Percentiles rank a stretch among this genome's conserved stretches.
phyloP scores from a whole-genome alignment of 495 filamentous ascomycete genomes.

The Collariella sp. region DNA sequence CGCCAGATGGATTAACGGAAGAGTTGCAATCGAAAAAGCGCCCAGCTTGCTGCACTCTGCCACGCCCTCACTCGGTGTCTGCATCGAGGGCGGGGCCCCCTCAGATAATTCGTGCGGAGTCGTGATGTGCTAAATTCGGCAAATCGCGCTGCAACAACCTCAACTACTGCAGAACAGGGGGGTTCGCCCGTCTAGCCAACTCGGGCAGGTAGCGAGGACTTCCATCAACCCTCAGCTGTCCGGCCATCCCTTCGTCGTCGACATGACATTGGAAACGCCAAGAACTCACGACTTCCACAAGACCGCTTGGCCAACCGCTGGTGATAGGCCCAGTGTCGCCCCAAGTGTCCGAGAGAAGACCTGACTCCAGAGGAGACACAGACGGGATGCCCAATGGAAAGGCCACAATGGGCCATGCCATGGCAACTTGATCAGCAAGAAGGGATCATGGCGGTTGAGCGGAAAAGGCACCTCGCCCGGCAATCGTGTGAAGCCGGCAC shows the following conservation, averaged over 20 bases:
- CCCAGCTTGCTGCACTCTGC: not conserved
- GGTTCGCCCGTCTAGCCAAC: not conserved
- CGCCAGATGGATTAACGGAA: constrained; percentile 10
- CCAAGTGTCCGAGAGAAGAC: too few relatives aligned
- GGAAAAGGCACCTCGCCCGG: not conserved
- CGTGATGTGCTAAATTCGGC: constrained; percentile 5
- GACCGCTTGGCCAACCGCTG: too few relatives aligned
- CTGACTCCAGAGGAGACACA: too few relatives aligned
- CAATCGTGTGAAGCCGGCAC: not conserved
- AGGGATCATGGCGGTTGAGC: not conserved
- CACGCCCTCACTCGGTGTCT: not conserved
- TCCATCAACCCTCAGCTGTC: too few relatives aligned
- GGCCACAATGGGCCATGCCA: constrained; percentile 7
- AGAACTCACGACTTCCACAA: not conserved
- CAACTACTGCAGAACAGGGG: not conserved
- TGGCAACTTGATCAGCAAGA: not conserved
- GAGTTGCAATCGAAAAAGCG: constrained; percentile 3
- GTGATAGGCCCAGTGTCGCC: too few relatives aligned
- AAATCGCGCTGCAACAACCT: not conserved
- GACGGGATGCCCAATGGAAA: not conserved
- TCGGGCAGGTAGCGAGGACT: not conserved
- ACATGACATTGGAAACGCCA: not conserved
- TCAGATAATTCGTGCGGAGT: not conserved
- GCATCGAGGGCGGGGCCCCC: constrained; percentile 13
- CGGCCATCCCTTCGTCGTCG: not conserved